phyloP scores from a whole-genome alignment of 768 basidiomycete species.

The Chalciporus piperatus region DNA sequence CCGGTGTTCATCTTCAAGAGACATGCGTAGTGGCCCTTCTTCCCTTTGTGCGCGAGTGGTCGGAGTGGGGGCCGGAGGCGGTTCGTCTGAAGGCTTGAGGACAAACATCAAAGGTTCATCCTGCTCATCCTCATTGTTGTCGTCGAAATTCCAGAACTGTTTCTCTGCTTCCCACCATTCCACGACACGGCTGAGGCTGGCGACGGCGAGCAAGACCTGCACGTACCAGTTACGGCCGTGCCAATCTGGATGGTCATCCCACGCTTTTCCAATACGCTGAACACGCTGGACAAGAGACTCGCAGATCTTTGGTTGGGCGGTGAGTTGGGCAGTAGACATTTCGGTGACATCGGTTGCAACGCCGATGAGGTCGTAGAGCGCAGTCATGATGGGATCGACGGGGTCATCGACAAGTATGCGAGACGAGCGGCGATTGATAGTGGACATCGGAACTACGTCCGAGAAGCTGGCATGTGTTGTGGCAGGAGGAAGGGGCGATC shows the following conservation, averaged over 20 bases:
- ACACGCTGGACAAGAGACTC: constrained; percentile 86
- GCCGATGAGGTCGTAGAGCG: constrained; percentile 87
- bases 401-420: constrained; percentile 84
- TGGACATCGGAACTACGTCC: constrained; percentile 44
- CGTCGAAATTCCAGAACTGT: constrained; percentile 99
- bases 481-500: constrained; percentile 82
- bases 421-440: constrained; percentile 70
- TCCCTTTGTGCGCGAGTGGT: constrained; percentile 36
- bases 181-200: constrained; percentile 92
- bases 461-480: constrained; percentile 65
- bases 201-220: constrained; percentile 91
- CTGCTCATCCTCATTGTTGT: constrained; percentile 84
- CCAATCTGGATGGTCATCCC: constrained; percentile 99
- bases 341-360: constrained; percentile 94
- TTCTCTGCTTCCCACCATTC: constrained; percentile 99
- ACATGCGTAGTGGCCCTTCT: constrained; percentile 36
- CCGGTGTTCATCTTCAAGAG: constrained; percentile 34
- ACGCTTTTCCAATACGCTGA: constrained; percentile 87
- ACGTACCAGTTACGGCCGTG: constrained; percentile 98
- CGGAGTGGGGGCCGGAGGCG: constrained; percentile 36
- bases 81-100: constrained; percentile 81
- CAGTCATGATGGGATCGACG: constrained; percentile 84
- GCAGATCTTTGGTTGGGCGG: constrained; percentile 80
- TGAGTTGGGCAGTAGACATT: constrained; percentile 83
- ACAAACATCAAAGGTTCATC: constrained; percentile 93